Evolutionary conservation across 2,329 filamentous ascomycete genomes (phyloP), one percentile per base, ranked within the genome.

Genomic region (Coleophoma crateriformis): DNA sequence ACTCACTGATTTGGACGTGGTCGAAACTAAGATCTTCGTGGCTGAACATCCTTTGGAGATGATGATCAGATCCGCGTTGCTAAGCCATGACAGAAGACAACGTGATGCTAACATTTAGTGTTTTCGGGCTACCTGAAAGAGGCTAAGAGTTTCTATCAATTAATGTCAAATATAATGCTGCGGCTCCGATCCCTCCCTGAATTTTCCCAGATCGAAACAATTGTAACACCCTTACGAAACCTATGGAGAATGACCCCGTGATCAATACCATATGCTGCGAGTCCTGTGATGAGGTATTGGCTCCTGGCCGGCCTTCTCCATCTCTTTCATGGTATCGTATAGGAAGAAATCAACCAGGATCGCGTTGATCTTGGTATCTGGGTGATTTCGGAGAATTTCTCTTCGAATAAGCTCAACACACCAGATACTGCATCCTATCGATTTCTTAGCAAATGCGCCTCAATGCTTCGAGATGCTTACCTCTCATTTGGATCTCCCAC

Each of bases 341-440:
- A 99, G 73, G 68, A 96, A 96, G 70, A 97, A 99, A 68, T 99
- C 94, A 55, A 99, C 94, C 60, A 99, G 68, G 37, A 97, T 89
- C 22, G 94, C 91, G 65, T 99, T 99, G 58, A 85, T 69, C 47
- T 80, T 74, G 1, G 84, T 77, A 10, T 85, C 82, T 1, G 90
- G 88, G 61, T 96, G 82, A 13, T 81, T 68, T 42, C 75, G 78
- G 50, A 84, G 63, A 46, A 99, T 97, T 65, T 96, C 88, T 33
- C 86, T 79, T 47, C 84, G 77, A 55, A 99, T 86, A 55, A 96
- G 72, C 67, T 99, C 94, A 1, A 97, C 88, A 53, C 89, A 94
- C 91, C 92, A 97, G 58, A 99, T 96, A 61, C 88, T 96, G 65
- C 90, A 94, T 13, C 89, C 84, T 87, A 56, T 19, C 35, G 41